Evolutionary conservation across 2,329 filamentous ascomycete genomes (phyloP), one percentile per base, ranked within the genome.

Genomic region (Cercospora sp.): DNA sequence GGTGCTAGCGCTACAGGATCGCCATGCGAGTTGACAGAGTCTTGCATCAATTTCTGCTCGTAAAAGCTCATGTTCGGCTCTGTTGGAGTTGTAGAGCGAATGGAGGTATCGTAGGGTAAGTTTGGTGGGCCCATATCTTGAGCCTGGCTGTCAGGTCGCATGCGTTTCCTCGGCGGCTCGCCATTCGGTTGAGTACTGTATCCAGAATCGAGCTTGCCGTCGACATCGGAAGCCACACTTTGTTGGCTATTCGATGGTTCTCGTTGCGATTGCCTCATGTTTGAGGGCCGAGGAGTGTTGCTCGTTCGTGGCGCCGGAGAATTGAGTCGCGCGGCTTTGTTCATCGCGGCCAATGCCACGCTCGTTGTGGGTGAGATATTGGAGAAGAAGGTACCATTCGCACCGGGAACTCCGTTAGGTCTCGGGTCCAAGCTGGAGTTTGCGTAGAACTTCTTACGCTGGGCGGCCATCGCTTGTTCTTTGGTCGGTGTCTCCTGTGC

Each of bases 401-500:
- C 89, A 74, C 70, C 68, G 4, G 74, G 72, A 12, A 70, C 57
- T 8, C 73, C 75, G 30, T 75, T 77, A 6, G 73, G 69, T 60
- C 93, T 87, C 60, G 69, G 67, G 23, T 85, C 88, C 67, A 96
- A 92, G 63, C 87, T 84, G 57, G 86, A 87, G 48, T 73, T 86
- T 72, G 91, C 96, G 81, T 97, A 98, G 80, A 97, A 88, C 72
- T 94, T 88, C 80, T 99, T 98, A 73, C 95, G 85, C 80, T 85
- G 84, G 16, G 94, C 94, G 10, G 95, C 95, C 94, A 98, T 97
- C 68, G 95, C 95, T 80, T 98, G 95, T 80, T 98, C 95, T 80
- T 99, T 99, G 42, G 95, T 99, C 0, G 95, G 95, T 0, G 95
- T 98, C 75, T 98, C 94, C 74, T 97, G 87, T 72, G 91, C 91